Evolutionary conservation across 768 basidiomycete genomes (phyloP).

Genomic region (Sarcomyxa edulis): DNA sequence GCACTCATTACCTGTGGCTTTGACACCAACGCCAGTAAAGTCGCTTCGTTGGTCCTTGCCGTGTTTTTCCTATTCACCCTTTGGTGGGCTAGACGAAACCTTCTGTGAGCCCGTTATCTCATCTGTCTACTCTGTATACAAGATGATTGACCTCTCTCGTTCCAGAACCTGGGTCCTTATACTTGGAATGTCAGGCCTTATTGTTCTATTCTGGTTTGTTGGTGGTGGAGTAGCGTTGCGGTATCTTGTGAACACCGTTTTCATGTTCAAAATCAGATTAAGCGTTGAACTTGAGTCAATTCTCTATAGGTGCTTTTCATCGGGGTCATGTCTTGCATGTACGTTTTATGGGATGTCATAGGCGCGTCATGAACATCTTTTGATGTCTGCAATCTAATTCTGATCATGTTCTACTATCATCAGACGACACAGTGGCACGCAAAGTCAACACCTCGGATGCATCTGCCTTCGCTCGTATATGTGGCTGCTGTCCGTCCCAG

Average conservation of each 20-base stretch:
- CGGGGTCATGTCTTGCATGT: constrained; percentile 84
- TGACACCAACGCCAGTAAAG: constrained; percentile 83
- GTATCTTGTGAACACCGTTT: constrained; percentile 52
- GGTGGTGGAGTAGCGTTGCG: constrained; percentile 68
- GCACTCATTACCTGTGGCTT: constrained; percentile 85
- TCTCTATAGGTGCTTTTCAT: constrained; percentile 67
- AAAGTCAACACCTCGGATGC: constrained; percentile 89
- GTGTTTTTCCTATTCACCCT: constrained; percentile 85
- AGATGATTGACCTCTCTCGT: neutral
- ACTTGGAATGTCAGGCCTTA: constrained; percentile 71
- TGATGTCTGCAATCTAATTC: neutral
- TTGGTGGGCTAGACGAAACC: constrained; percentile 80
- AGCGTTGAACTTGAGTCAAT: neutral
- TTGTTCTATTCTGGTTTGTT: constrained; percentile 83
- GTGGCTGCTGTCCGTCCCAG: constrained; percentile 82
- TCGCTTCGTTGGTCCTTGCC: constrained; percentile 75
- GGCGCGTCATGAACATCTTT: constrained; percentile 30
- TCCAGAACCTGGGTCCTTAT: constrained; percentile 75
- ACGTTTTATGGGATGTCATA: constrained; percentile 84
- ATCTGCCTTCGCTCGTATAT: constrained; percentile 76
- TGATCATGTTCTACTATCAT: neutral
- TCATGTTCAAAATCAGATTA: neutral
- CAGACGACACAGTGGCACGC: constrained; percentile 80
- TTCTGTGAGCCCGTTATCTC: constrained; percentile 46
- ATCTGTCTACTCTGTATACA: neutral